Conservation (phyloP, 192 early-diverging fungal genomes). For the Backusella macrospora region DNA sequence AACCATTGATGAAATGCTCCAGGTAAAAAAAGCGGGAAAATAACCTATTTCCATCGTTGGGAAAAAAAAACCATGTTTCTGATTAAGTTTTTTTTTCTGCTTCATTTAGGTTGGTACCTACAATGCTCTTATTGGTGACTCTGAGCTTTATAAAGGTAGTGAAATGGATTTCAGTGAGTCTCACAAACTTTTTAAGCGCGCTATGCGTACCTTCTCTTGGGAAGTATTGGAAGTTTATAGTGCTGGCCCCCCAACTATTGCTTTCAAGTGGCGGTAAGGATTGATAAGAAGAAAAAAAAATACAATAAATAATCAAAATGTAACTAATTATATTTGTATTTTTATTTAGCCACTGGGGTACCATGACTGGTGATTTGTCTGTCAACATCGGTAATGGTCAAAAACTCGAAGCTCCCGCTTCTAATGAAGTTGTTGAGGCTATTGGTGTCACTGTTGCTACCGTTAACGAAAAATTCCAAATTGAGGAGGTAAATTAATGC, state of each 20-base stretch:
- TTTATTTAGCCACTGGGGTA: conserved; percentile 41
- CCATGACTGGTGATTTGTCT: conserved; percentile 42
- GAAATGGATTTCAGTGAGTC: conserved; percentile 47
- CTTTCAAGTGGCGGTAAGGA: conserved; percentile 48
- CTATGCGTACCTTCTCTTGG: conserved; percentile 46
- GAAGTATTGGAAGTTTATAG: conserved; percentile 48
- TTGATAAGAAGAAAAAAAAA: too few species aligned
- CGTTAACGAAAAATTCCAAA: conserved; percentile 48
- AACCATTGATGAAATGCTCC: conserved; percentile 48
- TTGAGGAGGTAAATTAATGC: conserved; percentile 36
- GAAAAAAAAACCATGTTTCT: background rate
- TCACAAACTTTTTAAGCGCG: conserved; percentile 46
- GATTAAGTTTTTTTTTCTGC: background rate
- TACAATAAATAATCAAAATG: background rate
- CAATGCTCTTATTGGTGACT: conserved; percentile 51
- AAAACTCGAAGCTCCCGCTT: conserved; percentile 43
- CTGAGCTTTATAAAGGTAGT: conserved; percentile 46
- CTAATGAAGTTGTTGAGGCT: conserved; percentile 42
- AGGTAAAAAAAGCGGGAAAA: conserved; percentile 21
- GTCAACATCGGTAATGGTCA: conserved; percentile 40
- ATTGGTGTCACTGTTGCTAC: conserved; percentile 45
- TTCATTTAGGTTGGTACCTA: conserved; percentile 44
- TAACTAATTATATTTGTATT: background rate
- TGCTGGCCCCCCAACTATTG: conserved; percentile 45
- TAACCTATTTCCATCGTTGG: background rate